Evolutionary conservation across 2,329 filamentous ascomycete genomes (phyloP).

Genomic region (Proliferodiscus dingleyae): DNA sequence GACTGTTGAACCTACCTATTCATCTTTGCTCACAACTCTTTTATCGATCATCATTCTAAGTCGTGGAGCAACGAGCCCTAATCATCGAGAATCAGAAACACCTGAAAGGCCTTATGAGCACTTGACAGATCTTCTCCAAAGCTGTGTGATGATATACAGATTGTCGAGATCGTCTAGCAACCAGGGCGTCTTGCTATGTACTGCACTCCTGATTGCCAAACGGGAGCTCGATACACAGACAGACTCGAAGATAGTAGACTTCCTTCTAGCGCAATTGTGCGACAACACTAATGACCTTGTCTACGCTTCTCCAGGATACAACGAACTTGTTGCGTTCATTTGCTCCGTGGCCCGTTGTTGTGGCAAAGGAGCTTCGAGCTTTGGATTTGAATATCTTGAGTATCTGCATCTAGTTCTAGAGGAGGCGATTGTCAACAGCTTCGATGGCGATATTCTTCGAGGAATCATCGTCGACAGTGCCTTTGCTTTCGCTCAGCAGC

Average conservation of each 20-base stretch:
- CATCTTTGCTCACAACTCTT: constrained; percentile 39
- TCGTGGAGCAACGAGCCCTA: constrained; percentile 6
- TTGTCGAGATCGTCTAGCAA: background rate
- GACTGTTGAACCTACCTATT: constrained; percentile 35
- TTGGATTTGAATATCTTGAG: constrained; percentile 36
- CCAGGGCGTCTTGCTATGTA: constrained; percentile 13
- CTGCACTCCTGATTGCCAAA: constrained; percentile 20
- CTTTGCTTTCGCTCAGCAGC: constrained; percentile 28
- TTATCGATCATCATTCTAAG: constrained; percentile 33
- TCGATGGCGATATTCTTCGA: constrained; percentile 14
- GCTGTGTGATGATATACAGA: constrained; percentile 10
- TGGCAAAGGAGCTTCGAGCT: constrained; percentile 35
- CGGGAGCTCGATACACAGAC: background rate
- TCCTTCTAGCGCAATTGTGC: constrained; percentile 8
- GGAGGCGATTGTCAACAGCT: constrained; percentile 1
- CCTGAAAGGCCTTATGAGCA: constrained; percentile 5
- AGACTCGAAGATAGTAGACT: constrained; percentile 3
- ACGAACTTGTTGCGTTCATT: constrained; percentile 32
- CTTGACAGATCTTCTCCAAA: constrained; percentile 15
- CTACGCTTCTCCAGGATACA: constrained; percentile 7
- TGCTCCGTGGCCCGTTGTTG: constrained; percentile 45
- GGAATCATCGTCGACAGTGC: constrained; percentile 31
- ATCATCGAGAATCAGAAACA: background rate
- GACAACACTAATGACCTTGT: background rate
- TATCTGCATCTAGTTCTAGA: constrained; percentile 30